Evolutionary conservation across 192 early-diverging fungal species (phyloP).

Genomic region (Rhizophagus prolifer): DNA sequence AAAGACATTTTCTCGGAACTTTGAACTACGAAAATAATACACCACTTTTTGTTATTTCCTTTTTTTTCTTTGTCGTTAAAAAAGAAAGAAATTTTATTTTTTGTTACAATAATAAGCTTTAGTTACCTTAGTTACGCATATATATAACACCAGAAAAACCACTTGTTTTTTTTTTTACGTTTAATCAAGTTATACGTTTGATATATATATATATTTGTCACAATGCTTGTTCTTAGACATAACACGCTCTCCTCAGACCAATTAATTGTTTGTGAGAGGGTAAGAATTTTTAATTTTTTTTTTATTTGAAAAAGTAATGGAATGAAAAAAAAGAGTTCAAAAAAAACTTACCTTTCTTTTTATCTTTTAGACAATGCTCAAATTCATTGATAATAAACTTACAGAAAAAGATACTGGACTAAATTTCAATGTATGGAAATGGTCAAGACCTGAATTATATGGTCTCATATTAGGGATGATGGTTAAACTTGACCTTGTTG

Average conservation of each 20-base stretch:
- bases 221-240: background rate
- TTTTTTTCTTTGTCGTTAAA: background rate
- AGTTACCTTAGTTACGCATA: background rate
- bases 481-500: constrained; percentile 59
- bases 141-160: background rate
- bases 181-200: background rate
- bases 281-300: background rate
- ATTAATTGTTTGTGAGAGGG: background rate
- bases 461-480: constrained; percentile 84
- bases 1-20: too few species aligned
- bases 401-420: constrained; percentile 34
- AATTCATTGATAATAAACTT: constrained; percentile 46
- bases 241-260: background rate
- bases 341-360: background rate
- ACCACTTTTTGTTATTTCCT: background rate
- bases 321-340: background rate
- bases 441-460: constrained; percentile 73
- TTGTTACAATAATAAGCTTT: background rate
- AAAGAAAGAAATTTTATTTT: background rate
- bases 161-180: background rate
- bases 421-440: constrained; percentile 63
- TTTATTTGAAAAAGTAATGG: background rate
- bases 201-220: background rate
- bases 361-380: constrained; percentile 48
- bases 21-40: background rate